Conservation (phyloP, 2,329 filamentous ascomycete species). For the Ilyonectria destructans region DNA sequence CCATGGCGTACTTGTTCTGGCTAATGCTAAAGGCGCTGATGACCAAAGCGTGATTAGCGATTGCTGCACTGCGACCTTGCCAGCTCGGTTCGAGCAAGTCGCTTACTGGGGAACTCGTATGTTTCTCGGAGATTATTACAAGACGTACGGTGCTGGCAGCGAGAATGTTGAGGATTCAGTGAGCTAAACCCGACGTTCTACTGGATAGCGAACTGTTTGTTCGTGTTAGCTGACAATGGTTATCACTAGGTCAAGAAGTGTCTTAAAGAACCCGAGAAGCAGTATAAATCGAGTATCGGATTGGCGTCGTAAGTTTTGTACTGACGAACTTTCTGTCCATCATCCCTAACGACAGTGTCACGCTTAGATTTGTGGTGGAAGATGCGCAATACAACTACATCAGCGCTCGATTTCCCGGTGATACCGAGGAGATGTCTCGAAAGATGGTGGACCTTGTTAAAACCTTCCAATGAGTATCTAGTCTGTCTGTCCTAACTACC, state of each 20-base stretch:
- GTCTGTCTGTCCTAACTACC: background rate
- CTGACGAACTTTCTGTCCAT: background rate
- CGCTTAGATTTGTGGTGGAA: conserved; percentile 63
- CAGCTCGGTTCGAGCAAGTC: conserved; percentile 64
- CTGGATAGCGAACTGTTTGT: background rate
- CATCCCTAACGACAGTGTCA: conserved; percentile 8
- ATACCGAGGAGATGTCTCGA: conserved; percentile 52
- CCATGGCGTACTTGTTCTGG: conserved; percentile 68
- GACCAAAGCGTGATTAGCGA: conserved; percentile 65
- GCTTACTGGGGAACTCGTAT: conserved; percentile 66
- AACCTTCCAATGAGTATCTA: conserved; percentile 8
- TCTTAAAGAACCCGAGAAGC: conserved; percentile 39
- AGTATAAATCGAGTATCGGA: conserved; percentile 63
- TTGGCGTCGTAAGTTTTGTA: conserved; percentile 58
- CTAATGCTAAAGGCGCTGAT: conserved; percentile 57
- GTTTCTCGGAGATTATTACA: conserved; percentile 70
- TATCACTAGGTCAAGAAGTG: conserved; percentile 21
- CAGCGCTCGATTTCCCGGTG: conserved; percentile 63
- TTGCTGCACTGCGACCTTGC: conserved; percentile 65
- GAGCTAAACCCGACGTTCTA: conserved; percentile 36
- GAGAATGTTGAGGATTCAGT: conserved; percentile 65
- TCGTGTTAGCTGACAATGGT: background rate
- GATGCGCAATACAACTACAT: conserved; percentile 67
- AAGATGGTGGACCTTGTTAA: conserved; percentile 24
- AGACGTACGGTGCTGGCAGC: conserved; percentile 68